Percentiles rank a stretch among this genome's conserved stretches.
Evolutionary conservation across 116 monocot genomes (phyloP).

Genomic region (Posidonia oceanica): DNA sequence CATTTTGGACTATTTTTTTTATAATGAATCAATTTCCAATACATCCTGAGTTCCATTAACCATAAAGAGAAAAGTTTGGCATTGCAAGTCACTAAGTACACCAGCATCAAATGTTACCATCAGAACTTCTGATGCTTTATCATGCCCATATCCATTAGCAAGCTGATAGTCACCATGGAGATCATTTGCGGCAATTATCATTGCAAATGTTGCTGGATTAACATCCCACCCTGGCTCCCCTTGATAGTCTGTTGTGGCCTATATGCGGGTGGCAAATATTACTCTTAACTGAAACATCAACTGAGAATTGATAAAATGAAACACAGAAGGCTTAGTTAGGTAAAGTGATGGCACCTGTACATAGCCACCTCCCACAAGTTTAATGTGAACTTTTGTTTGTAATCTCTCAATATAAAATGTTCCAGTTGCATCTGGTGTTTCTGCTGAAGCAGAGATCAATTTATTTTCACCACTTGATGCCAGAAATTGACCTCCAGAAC

Average conservation of each 20-base stretch:
- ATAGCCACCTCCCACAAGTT: slow-evolving; percentile 41
- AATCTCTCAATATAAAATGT: slow-evolving; percentile 67
- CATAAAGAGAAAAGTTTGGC: neutral
- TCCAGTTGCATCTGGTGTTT: slow-evolving; percentile 23
- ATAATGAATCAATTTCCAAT: neutral
- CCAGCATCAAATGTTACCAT: slow-evolving; percentile 19
- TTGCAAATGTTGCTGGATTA: slow-evolving; percentile 67
- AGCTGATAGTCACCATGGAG: slow-evolving; percentile 84
- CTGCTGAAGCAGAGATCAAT: slow-evolving; percentile 40
- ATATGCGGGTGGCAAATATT: slow-evolving; percentile 2
- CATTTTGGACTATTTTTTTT: too few relatives aligned
- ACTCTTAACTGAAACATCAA: neutral
- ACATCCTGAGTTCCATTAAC: neutral
- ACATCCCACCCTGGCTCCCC: slow-evolving; percentile 59
- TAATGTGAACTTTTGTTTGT: slow-evolving; percentile 47
- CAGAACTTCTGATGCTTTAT: slow-evolving; percentile 43
- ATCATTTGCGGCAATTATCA: slow-evolving; percentile 52
- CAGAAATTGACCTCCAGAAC: slow-evolving; percentile 57
- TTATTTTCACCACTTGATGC: slow-evolving; percentile 25
- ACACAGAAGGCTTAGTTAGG: neutral
- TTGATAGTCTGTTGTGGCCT: slow-evolving; percentile 52
- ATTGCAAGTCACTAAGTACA: neutral
- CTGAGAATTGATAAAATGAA: neutral
- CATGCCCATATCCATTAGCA: slow-evolving; percentile 68
- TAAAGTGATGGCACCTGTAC: slow-evolving; percentile 32